Conservation (phyloP, 306 rosid genomes). For the Crotalaria pallida region DNA sequence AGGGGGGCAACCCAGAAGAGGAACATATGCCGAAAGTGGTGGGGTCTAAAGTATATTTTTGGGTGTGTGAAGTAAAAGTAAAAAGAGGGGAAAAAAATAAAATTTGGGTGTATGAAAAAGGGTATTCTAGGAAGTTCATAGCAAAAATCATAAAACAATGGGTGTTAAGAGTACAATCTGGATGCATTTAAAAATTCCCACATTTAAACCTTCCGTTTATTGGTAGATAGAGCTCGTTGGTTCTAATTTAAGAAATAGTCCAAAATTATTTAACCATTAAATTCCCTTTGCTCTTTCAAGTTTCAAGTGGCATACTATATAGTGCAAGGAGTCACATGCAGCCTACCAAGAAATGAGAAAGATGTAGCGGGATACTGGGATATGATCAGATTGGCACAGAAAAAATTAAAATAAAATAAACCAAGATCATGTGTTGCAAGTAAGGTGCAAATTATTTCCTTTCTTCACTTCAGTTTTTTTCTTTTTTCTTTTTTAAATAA, state of each 20-base stretch:
- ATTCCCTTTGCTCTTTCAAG: background rate
- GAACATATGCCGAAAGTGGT: too few relatives aligned
- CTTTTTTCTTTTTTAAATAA: background rate
- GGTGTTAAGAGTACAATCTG: too few relatives aligned
- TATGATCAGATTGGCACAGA: background rate
- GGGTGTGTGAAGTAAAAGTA: too few relatives aligned
- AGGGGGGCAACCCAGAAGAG: too few relatives aligned
- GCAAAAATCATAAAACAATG: too few relatives aligned
- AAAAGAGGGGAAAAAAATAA: too few relatives aligned
- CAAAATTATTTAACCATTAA: background rate
- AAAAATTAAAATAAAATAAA: background rate
- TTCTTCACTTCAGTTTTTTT: background rate
- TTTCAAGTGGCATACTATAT: too few relatives aligned
- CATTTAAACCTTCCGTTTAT: background rate
- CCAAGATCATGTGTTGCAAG: background rate
- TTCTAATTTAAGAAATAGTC: background rate
- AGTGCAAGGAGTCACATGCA: background rate
- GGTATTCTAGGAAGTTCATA: too few relatives aligned
- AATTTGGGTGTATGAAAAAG: too few relatives aligned
- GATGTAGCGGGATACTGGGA: background rate
- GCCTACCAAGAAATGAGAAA: background rate
- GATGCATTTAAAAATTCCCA: too few relatives aligned
- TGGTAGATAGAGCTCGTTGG: background rate
- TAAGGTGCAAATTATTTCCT: background rate
- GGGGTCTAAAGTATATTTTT: too few relatives aligned